A percentile compares a stretch with the other conserved stretches of the same genome.
phyloP scores from a whole-genome alignment of 2,329 filamentous ascomycete species.

The Fusarium proliferatum region DNA sequence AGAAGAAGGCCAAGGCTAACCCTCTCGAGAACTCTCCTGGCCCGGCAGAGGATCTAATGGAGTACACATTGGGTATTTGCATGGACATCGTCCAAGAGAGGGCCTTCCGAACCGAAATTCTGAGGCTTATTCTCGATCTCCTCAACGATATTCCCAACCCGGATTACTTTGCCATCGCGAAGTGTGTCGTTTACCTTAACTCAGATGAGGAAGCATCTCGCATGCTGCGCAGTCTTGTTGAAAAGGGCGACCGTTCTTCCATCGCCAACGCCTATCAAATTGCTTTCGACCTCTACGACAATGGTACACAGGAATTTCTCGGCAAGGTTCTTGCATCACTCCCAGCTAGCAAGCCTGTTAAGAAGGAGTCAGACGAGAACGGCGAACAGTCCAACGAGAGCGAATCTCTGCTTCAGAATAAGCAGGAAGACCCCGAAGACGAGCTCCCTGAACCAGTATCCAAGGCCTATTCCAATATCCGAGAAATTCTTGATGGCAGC shows the following conservation, averaged over 20 bases:
- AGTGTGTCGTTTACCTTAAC: conserved; percentile 95
- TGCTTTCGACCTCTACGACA: conserved; percentile 97
- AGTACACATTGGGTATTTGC: conserved; percentile 94
- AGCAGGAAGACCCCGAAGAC: conserved; percentile 66
- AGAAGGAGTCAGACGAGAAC: conserved; percentile 58
- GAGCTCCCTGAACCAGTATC: conserved; percentile 63
- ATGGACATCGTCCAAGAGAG: conserved; percentile 98
- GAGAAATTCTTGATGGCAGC: conserved; percentile 82
- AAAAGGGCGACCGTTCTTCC: conserved; percentile 80
- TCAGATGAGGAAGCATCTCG: conserved; percentile 90
- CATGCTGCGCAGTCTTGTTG: conserved; percentile 84
- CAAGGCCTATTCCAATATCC: conserved; percentile 71
- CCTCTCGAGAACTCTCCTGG: conserved; percentile 61
- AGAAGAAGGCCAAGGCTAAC: conserved; percentile 74
- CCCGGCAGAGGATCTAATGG: conserved; percentile 91
- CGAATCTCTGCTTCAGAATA: conserved; percentile 61
- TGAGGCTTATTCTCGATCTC: conserved; percentile 93
- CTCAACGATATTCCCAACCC: conserved; percentile 91
- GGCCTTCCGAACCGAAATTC: conserved; percentile 82
- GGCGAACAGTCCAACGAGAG: conserved; percentile 57
- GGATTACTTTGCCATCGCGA: conserved; percentile 97
- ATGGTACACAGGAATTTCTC: conserved; percentile 96
- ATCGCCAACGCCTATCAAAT: conserved; percentile 95
- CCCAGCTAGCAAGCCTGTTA: conserved; percentile 63
- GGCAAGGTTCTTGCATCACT: conserved; percentile 87